These are phyloP conservation scores for Magnusiomyces suaveolens DNA, from an alignment of 1,139 yeast species.

Conservation along the genomic window DNA sequence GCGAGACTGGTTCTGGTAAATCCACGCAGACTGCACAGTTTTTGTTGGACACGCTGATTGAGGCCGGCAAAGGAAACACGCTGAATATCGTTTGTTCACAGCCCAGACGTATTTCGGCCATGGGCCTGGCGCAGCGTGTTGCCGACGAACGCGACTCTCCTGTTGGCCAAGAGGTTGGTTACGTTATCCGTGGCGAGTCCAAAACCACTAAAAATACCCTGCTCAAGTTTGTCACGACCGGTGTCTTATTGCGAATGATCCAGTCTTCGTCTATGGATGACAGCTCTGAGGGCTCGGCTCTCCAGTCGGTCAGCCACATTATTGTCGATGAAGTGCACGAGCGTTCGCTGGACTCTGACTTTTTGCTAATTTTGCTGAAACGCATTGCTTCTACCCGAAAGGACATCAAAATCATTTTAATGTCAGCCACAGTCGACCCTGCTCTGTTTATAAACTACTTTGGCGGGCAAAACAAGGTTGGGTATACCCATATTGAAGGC, in stretches of 20 bases:
- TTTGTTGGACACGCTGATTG: conserved; percentile 50
- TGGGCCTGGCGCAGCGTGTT: conserved; percentile 88
- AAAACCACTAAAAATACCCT: conserved; percentile 54
- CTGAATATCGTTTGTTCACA: conserved; percentile 75
- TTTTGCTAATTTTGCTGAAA: conserved; percentile 67
- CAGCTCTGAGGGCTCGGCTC: conserved; percentile 13
- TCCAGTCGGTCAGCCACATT: conserved; percentile 55
- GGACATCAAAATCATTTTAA: conserved; percentile 57
- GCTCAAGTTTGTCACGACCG: conserved; percentile 81
- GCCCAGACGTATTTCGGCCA: conserved; percentile 91
- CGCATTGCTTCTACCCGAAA: conserved; percentile 37
- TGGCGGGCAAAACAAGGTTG: conserved; percentile 27
- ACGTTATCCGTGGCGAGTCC: conserved; percentile 82
- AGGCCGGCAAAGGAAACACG: conserved; percentile 37
- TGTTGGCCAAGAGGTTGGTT: conserved; percentile 79
- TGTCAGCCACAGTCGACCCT: conserved; percentile 91
- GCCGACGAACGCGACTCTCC: conserved; percentile 65
- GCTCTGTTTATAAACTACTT: conserved; percentile 62
- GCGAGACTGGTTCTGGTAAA: conserved; percentile 96
- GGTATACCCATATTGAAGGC: conserved; percentile 66
- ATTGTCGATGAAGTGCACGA: conserved; percentile 95
- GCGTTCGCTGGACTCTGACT: conserved; percentile 83
- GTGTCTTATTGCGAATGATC: conserved; percentile 78
- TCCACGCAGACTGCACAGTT: conserved; percentile 91
- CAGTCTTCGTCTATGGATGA: conserved; percentile 38